A percentile compares a stretch with the other conserved stretches of the same genome.
phyloP scores from a whole-genome alignment of 768 basidiomycete genomes.

The Phaeolepiota aurea region DNA sequence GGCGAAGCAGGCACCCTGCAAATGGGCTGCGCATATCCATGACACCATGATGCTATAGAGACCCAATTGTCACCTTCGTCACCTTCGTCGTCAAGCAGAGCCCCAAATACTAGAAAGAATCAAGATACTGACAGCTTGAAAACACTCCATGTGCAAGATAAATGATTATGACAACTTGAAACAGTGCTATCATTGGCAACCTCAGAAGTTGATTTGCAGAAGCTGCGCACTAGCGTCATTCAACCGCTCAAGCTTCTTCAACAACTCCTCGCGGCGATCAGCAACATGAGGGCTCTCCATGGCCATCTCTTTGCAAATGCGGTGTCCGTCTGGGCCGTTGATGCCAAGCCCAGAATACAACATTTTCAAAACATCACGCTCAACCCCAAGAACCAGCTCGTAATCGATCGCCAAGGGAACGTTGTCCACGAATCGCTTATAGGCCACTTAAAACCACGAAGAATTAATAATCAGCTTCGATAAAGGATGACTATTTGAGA shows the following conservation, averaged over 20 bases:
- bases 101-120: too few species aligned
- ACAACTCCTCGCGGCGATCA: conserved; percentile 35
- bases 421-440: conserved; percentile 51
- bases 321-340: conserved; percentile 33
- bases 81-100: too few species aligned
- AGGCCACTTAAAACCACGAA: conserved; percentile 34
- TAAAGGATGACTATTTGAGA: conserved; percentile 23
- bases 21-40: too few species aligned
- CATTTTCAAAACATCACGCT: conserved; percentile 32
- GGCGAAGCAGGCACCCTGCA: too few species aligned
- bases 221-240: conserved; percentile 36
- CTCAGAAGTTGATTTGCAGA: not conserved
- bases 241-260: conserved; percentile 44
- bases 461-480: too few species aligned
- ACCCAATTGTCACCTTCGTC: too few species aligned
- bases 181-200: too few species aligned
- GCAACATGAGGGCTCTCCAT: conserved; percentile 40
- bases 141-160: too few species aligned
- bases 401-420: conserved; percentile 49
- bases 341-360: conserved; percentile 44
- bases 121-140: too few species aligned
- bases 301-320: conserved; percentile 41
- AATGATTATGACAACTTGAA: too few species aligned
- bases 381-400: conserved; percentile 46
- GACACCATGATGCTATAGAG: too few species aligned